Conservation (phyloP, 2,329 filamentous ascomycete species). For the Zymoseptoria brevis region DNA sequence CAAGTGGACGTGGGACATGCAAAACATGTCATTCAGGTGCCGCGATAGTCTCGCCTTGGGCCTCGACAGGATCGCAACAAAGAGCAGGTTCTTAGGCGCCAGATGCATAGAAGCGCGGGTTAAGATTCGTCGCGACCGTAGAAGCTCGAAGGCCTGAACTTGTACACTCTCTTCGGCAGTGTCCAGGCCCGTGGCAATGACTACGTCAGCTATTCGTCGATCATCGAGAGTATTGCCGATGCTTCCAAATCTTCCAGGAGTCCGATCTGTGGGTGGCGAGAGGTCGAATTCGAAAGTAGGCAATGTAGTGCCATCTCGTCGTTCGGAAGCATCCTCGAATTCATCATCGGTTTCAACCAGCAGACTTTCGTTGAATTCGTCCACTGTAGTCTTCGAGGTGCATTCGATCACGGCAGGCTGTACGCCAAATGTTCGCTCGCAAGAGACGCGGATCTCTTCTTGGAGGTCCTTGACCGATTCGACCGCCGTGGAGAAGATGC, state of each 20-base stretch:
- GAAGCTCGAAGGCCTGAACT: constrained; percentile 68
- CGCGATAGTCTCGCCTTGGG: constrained; percentile 30
- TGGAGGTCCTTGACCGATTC: constrained; percentile 27
- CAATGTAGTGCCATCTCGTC: neutral
- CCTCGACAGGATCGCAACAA: constrained; percentile 57
- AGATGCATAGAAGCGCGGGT: constrained; percentile 65
- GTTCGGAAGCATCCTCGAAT: constrained; percentile 9
- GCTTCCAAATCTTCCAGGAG: constrained; percentile 17
- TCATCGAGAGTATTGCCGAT: constrained; percentile 34
- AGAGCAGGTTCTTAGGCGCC: constrained; percentile 69
- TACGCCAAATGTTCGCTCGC: constrained; percentile 63
- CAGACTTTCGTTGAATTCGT: constrained; percentile 70
- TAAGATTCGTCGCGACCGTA: constrained; percentile 70
- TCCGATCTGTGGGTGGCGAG: constrained; percentile 7
- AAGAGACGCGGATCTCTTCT: constrained; percentile 51
- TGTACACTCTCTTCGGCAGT: constrained; percentile 67
- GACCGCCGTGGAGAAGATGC: constrained; percentile 68
- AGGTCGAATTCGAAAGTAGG: constrained; percentile 10
- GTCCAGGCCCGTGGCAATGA: constrained; percentile 76
- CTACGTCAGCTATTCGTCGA: constrained; percentile 65
- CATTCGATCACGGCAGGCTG: constrained; percentile 64
- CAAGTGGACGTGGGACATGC: constrained; percentile 79
- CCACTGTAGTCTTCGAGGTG: constrained; percentile 62
- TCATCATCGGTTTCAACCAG: constrained; percentile 38
- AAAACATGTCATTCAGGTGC: constrained; percentile 68